Evolutionary conservation across 1,284 basidiomycete genomes (phyloP), one percentile per base, ranked within the genome.

Genomic region (Papiliotrema fonsecae): DNA sequence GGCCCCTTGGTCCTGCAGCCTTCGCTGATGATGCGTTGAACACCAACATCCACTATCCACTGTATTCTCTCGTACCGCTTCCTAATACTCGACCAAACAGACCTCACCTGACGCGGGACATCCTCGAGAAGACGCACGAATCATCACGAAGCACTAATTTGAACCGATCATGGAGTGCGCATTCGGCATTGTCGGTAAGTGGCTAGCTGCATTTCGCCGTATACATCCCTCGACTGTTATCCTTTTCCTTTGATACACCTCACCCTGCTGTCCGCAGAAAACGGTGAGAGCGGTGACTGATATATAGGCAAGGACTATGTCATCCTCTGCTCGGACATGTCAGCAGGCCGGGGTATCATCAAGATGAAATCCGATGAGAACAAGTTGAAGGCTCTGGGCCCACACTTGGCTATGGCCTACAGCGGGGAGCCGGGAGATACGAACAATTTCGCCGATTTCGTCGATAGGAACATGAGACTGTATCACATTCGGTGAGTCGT

Each of bases 351-450:
- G 52, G 94, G 89, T 21, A 92, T 98, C 73, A 85, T 97, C 66
- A 94, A 93, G 76, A 96, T 97, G 90, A 97, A 98, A 78, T 75
- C 81, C 27, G 90, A 97, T 75, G 88, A 92, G 77, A 94, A 98
- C 80, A 97, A 98, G 79, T 92, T 94, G 77, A 93, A 92, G 76
- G 80, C 82, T 28, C 80, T 98, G 31, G 86, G 88, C 57, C 85
- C 92, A 34, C 89, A 97, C 72, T 79, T 98, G 18, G 82, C 96
- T 65, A 96, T 98, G 90, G 85, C 92, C 0, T 93, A 86, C 75
- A 88, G 88, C 60, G 93, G 93, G 56, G 91, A 97, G 73, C 87
- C 90, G 72, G 94, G 94, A 54, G 96, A 98, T 70, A 98, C 96
- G 22, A 79, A 96, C 25, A 90, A 97, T 69, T 97, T 98, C 68